Base-by-base conservation (phyloP, 2,329 filamentous ascomycete species). In the Coniella lustricola region DNA sequence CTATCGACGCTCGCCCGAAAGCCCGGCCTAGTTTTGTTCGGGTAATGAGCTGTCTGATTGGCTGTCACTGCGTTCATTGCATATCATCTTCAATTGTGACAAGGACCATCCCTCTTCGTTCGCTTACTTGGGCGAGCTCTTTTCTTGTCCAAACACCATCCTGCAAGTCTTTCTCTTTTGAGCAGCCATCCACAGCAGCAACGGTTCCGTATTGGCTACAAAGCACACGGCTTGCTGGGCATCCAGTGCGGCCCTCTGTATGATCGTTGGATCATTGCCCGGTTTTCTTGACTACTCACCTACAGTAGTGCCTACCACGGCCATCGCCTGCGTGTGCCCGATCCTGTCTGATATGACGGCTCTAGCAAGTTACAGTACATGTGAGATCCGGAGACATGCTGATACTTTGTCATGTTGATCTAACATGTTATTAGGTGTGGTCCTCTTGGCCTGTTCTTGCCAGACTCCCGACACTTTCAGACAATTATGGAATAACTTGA, bases 1-100 rank as follows among this genome's bases (percentile, higher is more conserved):
- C 48, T 35, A 40, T 47, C 36, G 18, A 46, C 29, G 41, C 38
- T 33, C 36, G 49, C 20, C 29, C 38, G 25, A 31, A 22, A 20
- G 13, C 45, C 43, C 38, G 43, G 35, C 33, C 40, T 37, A 29
- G 31, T 35, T 49, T 44, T 42, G 46, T 49, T 54, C 52, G 52
- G 49, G 52, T 54, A 54, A 51, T 54, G 43, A 25, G 8, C 46
- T 12, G 25, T 47, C 42, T 52, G 42, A 54, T 54, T 54, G 52
- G 52, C 21, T 35, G 43, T 37, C 39, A 34, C 31, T 41, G 46
- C 21, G 25, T 35, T 32, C 29, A 46, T 34, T 52, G 49, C 52
- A 54, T 31, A 46, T 49, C 52, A 47, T 54, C 46, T 32, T 31
- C 46, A 29, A 21, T 29, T 17, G 25, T 33, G 43, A 50, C 48